These are phyloP conservation scores for Sphenostylis stenocarpa DNA, from an alignment of 306 rosid genomes.

Conservation along the genomic window DNA sequence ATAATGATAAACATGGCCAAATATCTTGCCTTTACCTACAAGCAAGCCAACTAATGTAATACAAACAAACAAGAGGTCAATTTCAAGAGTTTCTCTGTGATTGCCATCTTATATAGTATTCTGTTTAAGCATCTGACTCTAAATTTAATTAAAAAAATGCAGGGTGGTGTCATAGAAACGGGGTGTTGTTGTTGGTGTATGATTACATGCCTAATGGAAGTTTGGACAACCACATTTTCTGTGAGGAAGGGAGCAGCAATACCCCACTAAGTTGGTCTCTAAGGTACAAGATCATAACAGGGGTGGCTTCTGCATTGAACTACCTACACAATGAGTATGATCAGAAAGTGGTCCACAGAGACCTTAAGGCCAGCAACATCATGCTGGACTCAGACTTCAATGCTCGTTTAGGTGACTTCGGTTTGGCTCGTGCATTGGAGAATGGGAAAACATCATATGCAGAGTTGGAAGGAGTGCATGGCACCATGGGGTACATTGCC, in stretches of 20 bases:
- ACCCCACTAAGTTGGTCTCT: conserved; percentile 56
- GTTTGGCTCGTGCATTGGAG: conserved; percentile 74
- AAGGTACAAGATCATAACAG: conserved; percentile 62
- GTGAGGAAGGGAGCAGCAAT: conserved; percentile 37
- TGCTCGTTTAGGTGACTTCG: conserved; percentile 68
- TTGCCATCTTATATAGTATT: neutral
- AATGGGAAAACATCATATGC: conserved; percentile 68
- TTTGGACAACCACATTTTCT: conserved; percentile 68
- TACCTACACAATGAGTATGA: conserved; percentile 74
- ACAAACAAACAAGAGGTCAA: neutral
- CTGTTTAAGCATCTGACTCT: neutral
- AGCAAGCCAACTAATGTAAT: conserved; percentile 4
- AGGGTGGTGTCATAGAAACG: conserved; percentile 81
- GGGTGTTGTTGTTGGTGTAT: conserved; percentile 62
- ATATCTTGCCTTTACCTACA: conserved; percentile 14
- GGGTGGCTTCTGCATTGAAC: conserved; percentile 65
- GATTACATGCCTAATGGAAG: conserved; percentile 90
- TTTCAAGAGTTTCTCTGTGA: conserved; percentile 2
- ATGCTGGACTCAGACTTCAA: conserved; percentile 69
- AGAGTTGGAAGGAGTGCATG: conserved; percentile 63
- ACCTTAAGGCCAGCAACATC: conserved; percentile 77
- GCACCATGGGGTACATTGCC: conserved; percentile 80
- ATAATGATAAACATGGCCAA: neutral
- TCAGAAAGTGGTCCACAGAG: conserved; percentile 70
- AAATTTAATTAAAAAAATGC: neutral